phyloP scores from a whole-genome alignment of 2,329 filamentous ascomycete genomes.

The Diaporthe helianthi region DNA sequence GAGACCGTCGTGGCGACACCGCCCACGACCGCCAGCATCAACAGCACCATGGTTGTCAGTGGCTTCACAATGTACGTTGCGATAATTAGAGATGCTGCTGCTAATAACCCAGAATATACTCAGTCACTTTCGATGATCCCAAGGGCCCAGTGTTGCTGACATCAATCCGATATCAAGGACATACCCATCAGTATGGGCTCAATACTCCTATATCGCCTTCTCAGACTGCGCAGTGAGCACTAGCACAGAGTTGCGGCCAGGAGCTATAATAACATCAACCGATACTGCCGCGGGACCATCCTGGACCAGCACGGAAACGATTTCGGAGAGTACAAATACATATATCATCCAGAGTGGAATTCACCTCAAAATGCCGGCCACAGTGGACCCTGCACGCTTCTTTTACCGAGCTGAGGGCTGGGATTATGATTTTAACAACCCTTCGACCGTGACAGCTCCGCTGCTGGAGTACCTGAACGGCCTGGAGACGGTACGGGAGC shows the following conservation, averaged over 20 bases:
- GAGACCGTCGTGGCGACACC: background rate
- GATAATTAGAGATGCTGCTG: background rate
- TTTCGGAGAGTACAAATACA: background rate
- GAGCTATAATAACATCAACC: background rate
- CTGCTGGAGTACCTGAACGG: slow-evolving; percentile 1
- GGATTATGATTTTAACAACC: background rate
- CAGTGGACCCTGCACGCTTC: background rate
- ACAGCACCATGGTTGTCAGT: background rate
- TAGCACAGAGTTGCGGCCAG: background rate
- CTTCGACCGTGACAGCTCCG: background rate
- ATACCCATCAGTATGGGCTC: background rate
- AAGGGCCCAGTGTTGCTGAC: too few species aligned
- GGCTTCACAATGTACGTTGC: slow-evolving; percentile 15
- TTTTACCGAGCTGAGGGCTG: slow-evolving; percentile 6
- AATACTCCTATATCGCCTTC: slow-evolving; percentile 4
- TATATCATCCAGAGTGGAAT: background rate
- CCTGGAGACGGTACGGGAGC: background rate
- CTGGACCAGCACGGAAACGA: background rate
- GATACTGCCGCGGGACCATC: background rate
- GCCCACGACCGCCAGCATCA: background rate
- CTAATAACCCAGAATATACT: too few species aligned
- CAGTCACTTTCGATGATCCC: too few species aligned
- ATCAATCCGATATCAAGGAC: background rate
- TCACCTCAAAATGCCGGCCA: background rate
- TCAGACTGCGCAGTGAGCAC: slow-evolving; percentile 5